Evolutionary conservation across 2,329 filamentous ascomycete species (phyloP), one percentile per base, ranked within the genome.

Genomic region (Endocalyx cinctus): DNA sequence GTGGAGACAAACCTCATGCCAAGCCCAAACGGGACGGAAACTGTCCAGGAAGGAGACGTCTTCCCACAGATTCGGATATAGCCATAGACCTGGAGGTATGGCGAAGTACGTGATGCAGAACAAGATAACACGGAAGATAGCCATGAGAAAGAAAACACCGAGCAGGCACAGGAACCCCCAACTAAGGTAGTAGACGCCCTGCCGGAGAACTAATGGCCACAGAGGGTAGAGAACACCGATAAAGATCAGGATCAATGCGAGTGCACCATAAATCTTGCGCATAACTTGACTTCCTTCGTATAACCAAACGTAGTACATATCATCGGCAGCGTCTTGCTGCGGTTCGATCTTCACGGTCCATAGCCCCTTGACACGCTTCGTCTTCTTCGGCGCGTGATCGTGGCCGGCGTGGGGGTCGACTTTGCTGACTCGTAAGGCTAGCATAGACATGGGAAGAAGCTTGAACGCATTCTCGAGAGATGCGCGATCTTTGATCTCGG

Each of bases 21-120:
- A 98, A 39, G 87, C 92, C 90, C 92, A 98, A 5, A 95, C 66
- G 14, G 92, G 92, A 55, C 83, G 83, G 74, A 98, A 98, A 54
- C 86, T 94, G 59, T 98, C 92, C 62, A 98, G 84, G 67, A 98
- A 97, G 6, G 90, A 94, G 17, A 98, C 92, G 57, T 98, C 92
- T 60, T 98, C 92, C 69, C 96, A 98, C 14, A 98, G 68, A 57
- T 98, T 98, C 30, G 92, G 92, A 66, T 90, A 98, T 27, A 98
- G 73, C 92, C 92, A 98, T n/a, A 98, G 72, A 51, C 92, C 92
- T 3, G 92, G 92, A 4, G 89, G 69, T 1, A 79, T 72, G 12
- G 74, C 72, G 55, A 97, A 94, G 63, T 94, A 88, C 15, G 92
- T 97, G 58, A 94, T 65, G 57, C 87, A 83, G 69, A 98, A 98